Evolutionary conservation across 495 filamentous ascomycete species (phyloP).

Genomic region (Neurospora cerealis): DNA sequence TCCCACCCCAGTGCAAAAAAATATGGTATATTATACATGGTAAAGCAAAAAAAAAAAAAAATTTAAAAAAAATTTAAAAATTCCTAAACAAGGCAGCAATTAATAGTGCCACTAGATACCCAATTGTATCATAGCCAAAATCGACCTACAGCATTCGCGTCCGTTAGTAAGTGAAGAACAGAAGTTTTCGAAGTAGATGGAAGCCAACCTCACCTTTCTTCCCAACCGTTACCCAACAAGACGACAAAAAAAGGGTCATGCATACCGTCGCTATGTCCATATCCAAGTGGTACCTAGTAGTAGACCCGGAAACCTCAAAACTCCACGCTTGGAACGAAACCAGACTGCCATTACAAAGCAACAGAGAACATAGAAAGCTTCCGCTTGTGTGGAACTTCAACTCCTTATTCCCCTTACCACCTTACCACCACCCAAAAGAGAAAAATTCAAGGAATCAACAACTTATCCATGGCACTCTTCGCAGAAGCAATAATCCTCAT

Average conservation of each 20-base stretch:
- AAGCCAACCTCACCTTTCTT: background rate
- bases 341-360: background rate
- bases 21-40: background rate
- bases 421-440: background rate
- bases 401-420: background rate
- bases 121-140: background rate
- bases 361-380: background rate
- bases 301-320: background rate
- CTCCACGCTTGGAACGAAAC: background rate
- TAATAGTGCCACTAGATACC: background rate
- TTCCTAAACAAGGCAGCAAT: background rate
- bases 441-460: conserved; percentile 34
- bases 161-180: background rate
- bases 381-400: background rate
- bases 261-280: background rate
- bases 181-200: background rate
- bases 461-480: conserved; percentile 33
- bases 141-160: background rate
- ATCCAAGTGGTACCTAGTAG: background rate
- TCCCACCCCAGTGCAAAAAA: background rate
- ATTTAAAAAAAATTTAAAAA: background rate
- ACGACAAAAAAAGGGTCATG: background rate
- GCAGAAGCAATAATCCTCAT: conserved; percentile 40
- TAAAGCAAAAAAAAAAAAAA: background rate
- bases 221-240: background rate